Base-by-base conservation (phyloP, 306 rosid species). In the Cucurbita moschata region DNA sequence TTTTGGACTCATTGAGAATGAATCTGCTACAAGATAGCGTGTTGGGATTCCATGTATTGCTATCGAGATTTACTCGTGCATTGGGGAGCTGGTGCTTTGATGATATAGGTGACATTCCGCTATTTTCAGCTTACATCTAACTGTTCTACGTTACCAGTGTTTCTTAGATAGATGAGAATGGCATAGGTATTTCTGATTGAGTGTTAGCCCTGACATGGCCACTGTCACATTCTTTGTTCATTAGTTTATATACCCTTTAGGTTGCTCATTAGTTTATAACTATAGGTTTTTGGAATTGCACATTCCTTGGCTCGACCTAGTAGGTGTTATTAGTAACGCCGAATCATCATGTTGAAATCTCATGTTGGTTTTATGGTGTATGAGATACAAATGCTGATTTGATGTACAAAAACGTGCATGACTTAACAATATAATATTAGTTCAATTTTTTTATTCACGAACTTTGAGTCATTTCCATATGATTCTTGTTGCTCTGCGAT, bases 1-100 rank as follows among this genome's bases (percentile, higher is more conserved):
- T 26, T 80, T 86, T 54, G 30, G 80, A 67, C 68, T 80, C 64
- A 78, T 85, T 69, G 99, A 95, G 89, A 94, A 85, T 85, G 96
- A 95, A 76, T 84, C 42, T 77, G 64, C 76, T 12, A 47, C 78
- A 52, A 80, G 76, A 82, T 79, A 86, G 86, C 16, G 19, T n/a
- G n/a, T 61, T 43, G 51, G 56, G n/a, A 51, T 40, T 19, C 68
- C 10, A 47, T 30, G 43, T 46, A 47, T 59, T 26, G 37, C 42
- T 75, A 9, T 37, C 54, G 53, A 66, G 63, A 52, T 50, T 14
- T 35, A 52, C 8, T 10, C 14, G 1, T 39, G 70, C 16, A 38
- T 35, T 30, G 10, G 30, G 19, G 74, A 69, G 74, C 60, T 50
- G 58, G 58, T 9, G 23, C 43, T 1, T 26, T 16, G 46, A 16